Base-by-base conservation (phyloP, 2,329 filamentous ascomycete genomes). In the Diaporthe sp. region DNA sequence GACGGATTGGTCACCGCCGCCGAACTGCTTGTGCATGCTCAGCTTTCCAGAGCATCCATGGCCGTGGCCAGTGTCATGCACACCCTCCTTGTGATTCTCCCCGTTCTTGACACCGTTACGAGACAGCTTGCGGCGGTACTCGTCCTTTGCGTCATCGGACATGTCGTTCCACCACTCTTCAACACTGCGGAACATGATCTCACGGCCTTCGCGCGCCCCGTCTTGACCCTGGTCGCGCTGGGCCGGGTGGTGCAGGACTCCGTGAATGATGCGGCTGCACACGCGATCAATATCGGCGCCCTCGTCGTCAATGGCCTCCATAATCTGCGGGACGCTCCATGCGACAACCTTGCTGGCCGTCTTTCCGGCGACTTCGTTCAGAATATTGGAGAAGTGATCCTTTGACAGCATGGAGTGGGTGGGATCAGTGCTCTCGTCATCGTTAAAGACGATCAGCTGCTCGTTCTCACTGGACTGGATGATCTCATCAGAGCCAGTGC, bases 401-500 rank as follows among this genome's bases (percentile, higher is more conserved):
- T 98, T 98, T 76, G 95, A 95, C 71, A 98, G 87, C 96, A 98
- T 98, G 28, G 95, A 97, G 86, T 98, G 96, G 1, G 96, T 98
- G 0, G 96, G 96, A 81, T 98, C 93, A 28, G 91, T 92, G 77
- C 87, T 94, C 71, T 90, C 77, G 81, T 97, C 93, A 78, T 98
- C 92, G 60, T 94, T 85, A 84, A 98, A 98, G 68, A 98, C 95
- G 79, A 97, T 90, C 80, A 94, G 92, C 85, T 98, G 95, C 86
- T 98, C 93, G 71, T 93, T 91, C 83, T 93, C 90, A 83, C 94
- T 96, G 86, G 93, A 95, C 80, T 94, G 89, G 78, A 98, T 98
- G 80, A 98, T 94, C 84, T 98, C 94, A 2, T 91, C 92, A 3
- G 95, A 97, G 44, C 96, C 96, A 4, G 94, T 96, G 79, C 93